Conservation (phyloP, 345 rosid genomes). For the Eucalyptus fibrosa region DNA sequence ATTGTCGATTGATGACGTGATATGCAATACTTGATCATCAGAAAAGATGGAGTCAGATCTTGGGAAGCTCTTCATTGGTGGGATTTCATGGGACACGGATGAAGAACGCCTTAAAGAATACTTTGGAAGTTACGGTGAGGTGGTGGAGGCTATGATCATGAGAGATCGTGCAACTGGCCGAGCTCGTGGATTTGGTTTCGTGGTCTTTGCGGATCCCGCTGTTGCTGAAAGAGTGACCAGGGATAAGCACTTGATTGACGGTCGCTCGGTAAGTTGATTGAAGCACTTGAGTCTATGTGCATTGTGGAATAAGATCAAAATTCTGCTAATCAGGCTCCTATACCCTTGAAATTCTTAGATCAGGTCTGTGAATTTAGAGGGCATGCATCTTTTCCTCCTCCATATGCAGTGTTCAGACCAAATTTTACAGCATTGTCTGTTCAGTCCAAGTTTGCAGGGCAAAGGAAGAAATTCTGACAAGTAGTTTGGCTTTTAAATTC, state of each 20-base stretch:
- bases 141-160: constrained; percentile 94
- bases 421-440: background rate
- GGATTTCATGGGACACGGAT: constrained; percentile 98
- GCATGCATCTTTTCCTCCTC: background rate
- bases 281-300: background rate
- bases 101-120: constrained; percentile 86
- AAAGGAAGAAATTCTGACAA: background rate
- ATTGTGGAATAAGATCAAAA: background rate
- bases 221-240: constrained; percentile 87
- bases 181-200: constrained; percentile 94
- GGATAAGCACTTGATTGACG: constrained; percentile 91
- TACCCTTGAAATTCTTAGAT: background rate
- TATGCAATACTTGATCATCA: constrained; percentile 18
- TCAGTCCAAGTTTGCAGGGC: background rate
- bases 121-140: constrained; percentile 77
- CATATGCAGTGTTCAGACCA: background rate
- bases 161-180: constrained; percentile 93
- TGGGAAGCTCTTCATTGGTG: constrained; percentile 98
- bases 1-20: constrained; percentile 4
- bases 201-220: constrained; percentile 82
- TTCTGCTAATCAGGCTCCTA: background rate
- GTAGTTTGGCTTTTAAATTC: background rate
- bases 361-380: background rate
- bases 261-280: constrained; percentile 65
- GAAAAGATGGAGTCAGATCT: constrained; percentile 94